Conservation (phyloP, 2,329 filamentous ascomycete genomes). For the Fusarium pseudograminearum region DNA sequence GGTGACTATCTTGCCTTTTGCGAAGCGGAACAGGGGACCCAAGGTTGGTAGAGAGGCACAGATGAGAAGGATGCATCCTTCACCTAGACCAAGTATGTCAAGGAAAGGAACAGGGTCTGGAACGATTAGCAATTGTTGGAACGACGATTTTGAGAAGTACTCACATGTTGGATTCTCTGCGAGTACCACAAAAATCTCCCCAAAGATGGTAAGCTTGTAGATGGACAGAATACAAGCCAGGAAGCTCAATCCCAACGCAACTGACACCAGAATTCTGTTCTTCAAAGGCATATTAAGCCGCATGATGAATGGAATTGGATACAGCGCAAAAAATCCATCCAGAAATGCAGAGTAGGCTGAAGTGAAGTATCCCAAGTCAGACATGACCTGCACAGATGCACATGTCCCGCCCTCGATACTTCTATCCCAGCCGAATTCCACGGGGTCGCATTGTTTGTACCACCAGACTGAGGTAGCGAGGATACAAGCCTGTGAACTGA, state of each 20-base stretch:
- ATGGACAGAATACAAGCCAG: slow-evolving; percentile 43
- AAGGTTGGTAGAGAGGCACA: slow-evolving; percentile 45
- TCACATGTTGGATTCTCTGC: slow-evolving; percentile 44
- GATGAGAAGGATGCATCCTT: slow-evolving; percentile 45
- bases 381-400: slow-evolving; percentile 34
- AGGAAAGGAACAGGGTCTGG: slow-evolving; percentile 40
- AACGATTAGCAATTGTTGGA: not conserved
- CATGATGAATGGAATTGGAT: slow-evolving; percentile 47
- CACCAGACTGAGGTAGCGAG: slow-evolving; percentile 46
- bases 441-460: slow-evolving; percentile 44
- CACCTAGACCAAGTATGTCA: slow-evolving; percentile 44
- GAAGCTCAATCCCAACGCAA: slow-evolving; percentile 42
- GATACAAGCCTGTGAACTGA: slow-evolving; percentile 42
- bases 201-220: slow-evolving; percentile 46
- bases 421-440: slow-evolving; percentile 43
- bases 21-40: slow-evolving; percentile 40
- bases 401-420: slow-evolving; percentile 37
- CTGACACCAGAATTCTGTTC: slow-evolving; percentile 40
- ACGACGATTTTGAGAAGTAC: not conserved
- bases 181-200: slow-evolving; percentile 40
- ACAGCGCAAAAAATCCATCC: slow-evolving; percentile 46
- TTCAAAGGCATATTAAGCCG: slow-evolving; percentile 45
- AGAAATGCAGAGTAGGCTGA: slow-evolving; percentile 47
- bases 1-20: slow-evolving; percentile 31
- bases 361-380: slow-evolving; percentile 44